Conservation (phyloP, 139 green algal genomes). For the Tetradesmus lagerheimii region DNA sequence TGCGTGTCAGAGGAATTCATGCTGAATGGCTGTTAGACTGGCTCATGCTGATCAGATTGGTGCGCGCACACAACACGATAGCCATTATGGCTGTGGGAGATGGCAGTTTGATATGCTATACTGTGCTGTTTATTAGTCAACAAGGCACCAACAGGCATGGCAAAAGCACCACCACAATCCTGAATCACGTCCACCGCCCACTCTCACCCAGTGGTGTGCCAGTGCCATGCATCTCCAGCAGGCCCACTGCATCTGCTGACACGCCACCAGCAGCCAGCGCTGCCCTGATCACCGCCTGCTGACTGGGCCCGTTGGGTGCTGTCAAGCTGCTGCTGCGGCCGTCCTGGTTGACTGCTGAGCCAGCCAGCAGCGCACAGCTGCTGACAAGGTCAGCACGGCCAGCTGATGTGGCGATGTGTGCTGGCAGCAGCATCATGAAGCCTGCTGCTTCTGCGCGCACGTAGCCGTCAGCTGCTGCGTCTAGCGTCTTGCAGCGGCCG, state of each 20-base stretch:
- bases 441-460: slow-evolving; percentile 79
- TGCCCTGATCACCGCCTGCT: slow-evolving; percentile 80
- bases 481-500: slow-evolving; percentile 91
- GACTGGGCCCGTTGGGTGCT: slow-evolving; percentile 86
- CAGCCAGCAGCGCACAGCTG: slow-evolving; percentile 62
- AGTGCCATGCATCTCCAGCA: slow-evolving; percentile 84
- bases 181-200: too few species aligned
- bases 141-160: too few species aligned
- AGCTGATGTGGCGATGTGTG: background rate
- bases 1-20: too few species aligned
- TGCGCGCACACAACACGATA: too few species aligned
- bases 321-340: slow-evolving; percentile 89
- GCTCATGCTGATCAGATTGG: too few species aligned
- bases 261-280: slow-evolving; percentile 62
- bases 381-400: background rate
- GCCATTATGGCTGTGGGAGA: too few species aligned
- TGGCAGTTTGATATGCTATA: too few species aligned
- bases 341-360: slow-evolving; percentile 90
- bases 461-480: slow-evolving; percentile 90
- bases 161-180: too few species aligned
- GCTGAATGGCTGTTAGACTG: background rate
- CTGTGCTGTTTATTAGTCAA: too few species aligned
- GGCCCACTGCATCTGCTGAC: background rate
- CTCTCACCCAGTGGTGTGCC: slow-evolving; percentile 84
- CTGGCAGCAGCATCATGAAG: slow-evolving; percentile 46